phyloP scores from a whole-genome alignment of 2,329 filamentous ascomycete species.

The Madurella mycetomatis region DNA sequence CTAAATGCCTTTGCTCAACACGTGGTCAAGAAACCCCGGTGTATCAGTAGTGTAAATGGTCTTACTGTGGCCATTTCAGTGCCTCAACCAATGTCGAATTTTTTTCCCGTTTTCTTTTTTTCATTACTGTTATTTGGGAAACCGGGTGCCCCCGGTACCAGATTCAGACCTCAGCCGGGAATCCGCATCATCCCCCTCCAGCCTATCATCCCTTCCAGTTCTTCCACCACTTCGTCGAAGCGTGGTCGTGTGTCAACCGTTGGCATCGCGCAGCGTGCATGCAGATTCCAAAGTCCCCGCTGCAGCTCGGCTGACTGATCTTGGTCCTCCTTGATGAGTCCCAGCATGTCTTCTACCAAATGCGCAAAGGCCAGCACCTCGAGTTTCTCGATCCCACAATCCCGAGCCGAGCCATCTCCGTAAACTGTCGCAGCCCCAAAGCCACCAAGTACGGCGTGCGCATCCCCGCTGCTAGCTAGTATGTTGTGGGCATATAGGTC shows the following conservation, averaged over 20 bases:
- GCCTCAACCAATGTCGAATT: no score
- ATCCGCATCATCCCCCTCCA: conserved; percentile 25
- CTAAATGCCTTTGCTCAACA: not conserved
- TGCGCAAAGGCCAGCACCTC: conserved; percentile 47
- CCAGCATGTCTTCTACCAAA: conserved; percentile 42
- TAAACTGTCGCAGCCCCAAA: conserved; percentile 47
- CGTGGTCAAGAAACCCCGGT: not conserved
- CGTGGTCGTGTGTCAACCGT: conserved; percentile 29
- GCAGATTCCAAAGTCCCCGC: conserved; percentile 27
- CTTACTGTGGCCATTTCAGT: not conserved
- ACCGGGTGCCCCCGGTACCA: no score
- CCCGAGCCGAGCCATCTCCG: conserved; percentile 20
- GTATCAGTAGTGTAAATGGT: not conserved
- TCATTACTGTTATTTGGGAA: no score
- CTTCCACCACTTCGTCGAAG: conserved; percentile 30
- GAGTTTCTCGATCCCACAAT: conserved; percentile 35
- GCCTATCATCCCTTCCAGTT: conserved; percentile 22
- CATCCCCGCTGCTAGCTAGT: conserved; percentile 34
- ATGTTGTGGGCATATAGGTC: conserved; percentile 48
- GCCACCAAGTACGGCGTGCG: conserved; percentile 43
- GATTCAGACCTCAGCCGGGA: conserved; percentile 6
- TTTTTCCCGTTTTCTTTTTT: no score
- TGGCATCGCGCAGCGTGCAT: conserved; percentile 27
- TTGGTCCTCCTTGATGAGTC: conserved; percentile 28
- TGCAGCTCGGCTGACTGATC: conserved; percentile 5